phyloP scores from a whole-genome alignment of 768 basidiomycete genomes.

The Termitomyces sp. region DNA sequence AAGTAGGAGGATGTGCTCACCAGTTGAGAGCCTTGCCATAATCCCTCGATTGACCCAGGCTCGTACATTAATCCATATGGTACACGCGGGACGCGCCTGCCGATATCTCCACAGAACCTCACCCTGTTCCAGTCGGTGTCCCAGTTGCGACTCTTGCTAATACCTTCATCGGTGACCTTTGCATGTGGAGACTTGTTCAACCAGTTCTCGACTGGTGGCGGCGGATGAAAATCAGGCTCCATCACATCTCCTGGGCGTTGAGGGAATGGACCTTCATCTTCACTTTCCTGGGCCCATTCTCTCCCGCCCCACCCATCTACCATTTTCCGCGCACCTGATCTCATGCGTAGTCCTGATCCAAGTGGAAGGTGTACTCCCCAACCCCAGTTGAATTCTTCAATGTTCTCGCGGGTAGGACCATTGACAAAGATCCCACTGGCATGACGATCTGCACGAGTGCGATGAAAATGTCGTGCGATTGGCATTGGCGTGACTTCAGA shows the following conservation, averaged over 20 bases:
- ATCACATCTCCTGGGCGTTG: not conserved
- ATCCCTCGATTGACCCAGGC: slow-evolving; percentile 41
- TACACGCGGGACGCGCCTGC: slow-evolving; percentile 1
- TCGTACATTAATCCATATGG: slow-evolving; percentile 27
- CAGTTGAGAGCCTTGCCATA: slow-evolving; percentile 54
- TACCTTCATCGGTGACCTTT: not conserved
- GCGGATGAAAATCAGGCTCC: not conserved
- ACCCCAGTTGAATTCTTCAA: slow-evolving; percentile 47
- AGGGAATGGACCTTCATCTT: not conserved
- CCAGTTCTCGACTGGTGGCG: slow-evolving; percentile 7
- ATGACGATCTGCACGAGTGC: slow-evolving; percentile 20
- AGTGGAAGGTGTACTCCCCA: slow-evolving; percentile 24
- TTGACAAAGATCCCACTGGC: slow-evolving; percentile 17
- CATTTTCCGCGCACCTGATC: not conserved
- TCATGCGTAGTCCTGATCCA: slow-evolving; percentile 2
- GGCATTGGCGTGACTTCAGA: slow-evolving; percentile 42
- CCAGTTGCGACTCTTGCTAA: slow-evolving; percentile 29
- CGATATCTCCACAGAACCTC: slow-evolving; percentile 29
- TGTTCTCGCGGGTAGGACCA: slow-evolving; percentile 52
- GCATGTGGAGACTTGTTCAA: slow-evolving; percentile 15
- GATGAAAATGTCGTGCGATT: slow-evolving; percentile 33
- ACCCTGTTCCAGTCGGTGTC: slow-evolving; percentile 52
- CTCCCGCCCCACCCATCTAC: slow-evolving; percentile 1
- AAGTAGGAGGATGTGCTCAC: slow-evolving; percentile 27
- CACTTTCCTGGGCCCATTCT: not conserved